Percentiles rank a stretch among this genome's conserved stretches.
Conservation (phyloP, 768 basidiomycete species). For the Cubamyces sp. region DNA sequence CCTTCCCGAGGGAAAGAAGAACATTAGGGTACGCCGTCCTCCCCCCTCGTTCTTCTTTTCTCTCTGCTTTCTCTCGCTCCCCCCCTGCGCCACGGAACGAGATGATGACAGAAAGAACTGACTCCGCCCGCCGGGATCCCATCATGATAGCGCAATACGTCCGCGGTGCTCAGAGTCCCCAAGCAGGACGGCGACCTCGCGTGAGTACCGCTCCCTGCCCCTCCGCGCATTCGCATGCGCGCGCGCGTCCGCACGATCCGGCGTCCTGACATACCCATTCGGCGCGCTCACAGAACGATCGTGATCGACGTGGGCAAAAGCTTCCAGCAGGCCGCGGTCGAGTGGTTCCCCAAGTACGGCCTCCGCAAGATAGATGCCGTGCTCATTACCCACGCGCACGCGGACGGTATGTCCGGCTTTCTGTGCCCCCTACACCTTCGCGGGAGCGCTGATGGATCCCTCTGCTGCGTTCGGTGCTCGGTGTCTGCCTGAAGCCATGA, state of each 20-base stretch:
- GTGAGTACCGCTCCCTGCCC: conserved; percentile 46
- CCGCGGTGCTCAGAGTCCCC: conserved; percentile 60
- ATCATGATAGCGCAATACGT: conserved; percentile 64
- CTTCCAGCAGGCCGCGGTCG: conserved; percentile 60
- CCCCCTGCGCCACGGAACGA: not conserved
- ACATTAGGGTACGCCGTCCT: conserved; percentile 51
- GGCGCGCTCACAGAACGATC: conserved; percentile 56
- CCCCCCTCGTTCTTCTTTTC: not conserved
- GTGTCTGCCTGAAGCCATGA: conserved; percentile 60
- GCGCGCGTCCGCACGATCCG: not conserved
- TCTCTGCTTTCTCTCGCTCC: not conserved
- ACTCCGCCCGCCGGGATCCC: conserved; percentile 8
- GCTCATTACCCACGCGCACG: conserved; percentile 87
- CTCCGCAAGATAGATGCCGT: conserved; percentile 74
- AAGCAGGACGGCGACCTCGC: conserved; percentile 45
- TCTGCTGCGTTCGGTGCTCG: not conserved
- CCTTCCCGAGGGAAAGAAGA: conserved; percentile 75
- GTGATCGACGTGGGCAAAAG: conserved; percentile 88
- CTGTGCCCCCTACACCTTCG: not conserved
- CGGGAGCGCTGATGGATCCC: not conserved
- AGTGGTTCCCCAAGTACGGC: conserved; percentile 73
- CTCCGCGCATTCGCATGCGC: not conserved
- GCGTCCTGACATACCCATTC: not conserved
- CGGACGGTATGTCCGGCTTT: conserved; percentile 56
- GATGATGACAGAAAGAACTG: not conserved